Base-by-base conservation (phyloP, 139 green algal genomes). In the Tetraselmis striata region DNA sequence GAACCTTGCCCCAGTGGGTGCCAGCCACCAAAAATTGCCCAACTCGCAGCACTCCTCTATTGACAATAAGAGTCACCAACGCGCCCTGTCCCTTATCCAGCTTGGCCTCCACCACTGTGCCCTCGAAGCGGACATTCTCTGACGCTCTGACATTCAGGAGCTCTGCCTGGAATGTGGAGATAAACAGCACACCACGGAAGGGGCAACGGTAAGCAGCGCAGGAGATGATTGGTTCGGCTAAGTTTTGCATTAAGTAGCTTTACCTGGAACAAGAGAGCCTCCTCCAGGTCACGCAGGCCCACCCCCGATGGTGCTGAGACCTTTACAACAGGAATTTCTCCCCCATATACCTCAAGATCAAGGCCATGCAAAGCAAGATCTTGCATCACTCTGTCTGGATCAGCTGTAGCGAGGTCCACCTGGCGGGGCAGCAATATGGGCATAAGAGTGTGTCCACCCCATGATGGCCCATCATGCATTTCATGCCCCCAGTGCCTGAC, bases 291-390 rank as follows among this genome's bases (percentile, higher is more conserved):
- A 0, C 81, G 30, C 59, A 98, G 86, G 1, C 95, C 95, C 27
- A 74, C 2, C 1, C 89, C 87, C 30, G 59, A 83, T 45, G 77
- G 79, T 24, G 90, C 92, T 28, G 91, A 87, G 30, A 94, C 91
- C 59, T 94, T 86, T 30, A 98, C 91, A 27, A 94, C 89, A 24
- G 76, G 45, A 2, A 82, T 88, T 5, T 84, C 88, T 45, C 95
- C 95, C 0, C 95, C 95, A 75, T 86, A 90, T 23, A 93, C 93
- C 84, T 98, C 95, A 59, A 98, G 88, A 83, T 96, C 92, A 25
- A 98, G 75, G 0, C 92, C 94, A 75, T 92, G 88, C 1, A 30
- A 76, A 74, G 93, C 30, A 74, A 98, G 89, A 85, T 97, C 87
- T 28, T 84, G 45, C 31, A 90, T 91, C n/a, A 97, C 93, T 28